Conservation (phyloP, 257 asterid genomes). For the Solanum piurae region DNA sequence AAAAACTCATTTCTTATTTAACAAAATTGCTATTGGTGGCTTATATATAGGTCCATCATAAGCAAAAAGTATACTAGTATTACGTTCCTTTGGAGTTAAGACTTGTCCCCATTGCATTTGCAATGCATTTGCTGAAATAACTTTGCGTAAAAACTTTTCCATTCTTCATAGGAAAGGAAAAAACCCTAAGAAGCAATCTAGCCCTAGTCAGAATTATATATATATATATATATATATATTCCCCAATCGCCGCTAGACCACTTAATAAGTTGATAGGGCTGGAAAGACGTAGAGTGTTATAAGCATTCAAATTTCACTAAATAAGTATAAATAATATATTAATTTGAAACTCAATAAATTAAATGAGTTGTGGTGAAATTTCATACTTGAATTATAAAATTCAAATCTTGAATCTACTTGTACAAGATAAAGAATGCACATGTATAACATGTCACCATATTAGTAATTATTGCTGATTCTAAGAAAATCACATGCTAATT, state of each 20-base stretch:
- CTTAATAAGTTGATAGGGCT: background rate
- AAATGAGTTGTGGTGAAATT: background rate
- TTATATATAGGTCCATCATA: background rate
- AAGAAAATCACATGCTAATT: background rate
- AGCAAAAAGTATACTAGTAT: background rate
- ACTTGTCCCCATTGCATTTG: background rate
- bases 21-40: background rate
- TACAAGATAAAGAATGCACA: background rate
- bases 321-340: background rate
- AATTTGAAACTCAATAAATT: background rate
- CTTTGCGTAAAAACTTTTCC: background rate
- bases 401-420: background rate
- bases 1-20: background rate
- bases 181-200: background rate
- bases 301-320: background rate
- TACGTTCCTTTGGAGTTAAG: slow-evolving; percentile 1
- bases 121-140: background rate
- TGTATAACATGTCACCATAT: background rate
- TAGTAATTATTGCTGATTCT: background rate
- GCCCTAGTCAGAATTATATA: background rate
- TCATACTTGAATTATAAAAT: background rate
- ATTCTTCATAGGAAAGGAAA: background rate
- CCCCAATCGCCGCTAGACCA: background rate
- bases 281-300: background rate
- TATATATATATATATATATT: background rate